Evolutionary conservation across 768 basidiomycete species (phyloP), one percentile per base, ranked within the genome.

Genomic region (Tylopilus vinaceipallidus): DNA sequence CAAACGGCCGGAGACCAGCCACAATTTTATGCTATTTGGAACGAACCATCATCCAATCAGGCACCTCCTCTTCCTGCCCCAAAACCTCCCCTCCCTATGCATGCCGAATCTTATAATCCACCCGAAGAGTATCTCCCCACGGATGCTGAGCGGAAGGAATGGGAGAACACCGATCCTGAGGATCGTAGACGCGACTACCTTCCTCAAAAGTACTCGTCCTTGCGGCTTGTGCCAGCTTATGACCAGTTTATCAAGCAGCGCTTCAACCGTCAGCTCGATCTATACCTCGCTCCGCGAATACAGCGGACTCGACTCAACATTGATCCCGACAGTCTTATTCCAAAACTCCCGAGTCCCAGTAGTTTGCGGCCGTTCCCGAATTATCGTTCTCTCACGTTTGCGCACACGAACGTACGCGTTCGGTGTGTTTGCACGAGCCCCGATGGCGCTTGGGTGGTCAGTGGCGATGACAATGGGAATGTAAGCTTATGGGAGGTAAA

Each of bases 91-190:
- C 82, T 97, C 2, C 97, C 97, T 3, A 90, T 84, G 12, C 88
- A 98, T 57, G 83, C 87, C n/a, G 95, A 98, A 71, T 98, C 95
- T 0, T 99, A 98, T 69, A 99, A 99, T 65, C 97, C 97, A 27
- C 97, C 97, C 6, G 91, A 86, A 61, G 97, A 99, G 72, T 98
- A 98, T 68, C 78, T 99, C 8, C 91, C 90, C 5, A 86, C 88
- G 1, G 83, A 85, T 43, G 79, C 81, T 54, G 95, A 98, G 67
- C 82, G 80, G 48, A 79, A 83, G 54, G 80, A 83, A 61, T 98
- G 92, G 89, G 85, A 92, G 60, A 81, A 74, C 32, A 76, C 76
- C 32, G 94, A 97, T 49, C 80, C 84, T 45, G 93, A 95, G 67
- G 94, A 98, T 64, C 81, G 94, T 55, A 88, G 94, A 67, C 82